Percentiles rank a stretch among this genome's conserved stretches.
Conservation (phyloP, 2,329 filamentous ascomycete genomes). For the Ceratocystiopsis sp. region DNA sequence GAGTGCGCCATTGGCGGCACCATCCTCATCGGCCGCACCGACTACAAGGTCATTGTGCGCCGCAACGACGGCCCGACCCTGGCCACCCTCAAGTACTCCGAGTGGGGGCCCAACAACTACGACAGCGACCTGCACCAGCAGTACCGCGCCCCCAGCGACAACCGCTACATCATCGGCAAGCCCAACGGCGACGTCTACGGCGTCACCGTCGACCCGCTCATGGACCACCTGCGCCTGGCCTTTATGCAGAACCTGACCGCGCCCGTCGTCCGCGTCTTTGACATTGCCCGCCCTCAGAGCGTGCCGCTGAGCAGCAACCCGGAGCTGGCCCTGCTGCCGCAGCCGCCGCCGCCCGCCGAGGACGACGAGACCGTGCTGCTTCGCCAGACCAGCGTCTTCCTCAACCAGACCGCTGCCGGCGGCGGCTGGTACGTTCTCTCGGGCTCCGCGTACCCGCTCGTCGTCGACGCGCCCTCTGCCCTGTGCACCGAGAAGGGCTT, state of each 20-base stretch:
- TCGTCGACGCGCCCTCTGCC: conserved; percentile 25
- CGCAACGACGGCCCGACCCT: conserved; percentile 58
- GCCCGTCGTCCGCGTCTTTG: conserved; percentile 77
- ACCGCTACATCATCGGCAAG: conserved; percentile 73
- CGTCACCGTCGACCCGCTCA: conserved; percentile 43
- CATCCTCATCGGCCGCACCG: conserved; percentile 67
- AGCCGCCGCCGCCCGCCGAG: conserved; percentile 50
- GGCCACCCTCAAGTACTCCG: conserved; percentile 79
- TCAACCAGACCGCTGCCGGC: conserved; percentile 73
- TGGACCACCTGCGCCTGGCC: conserved; percentile 29
- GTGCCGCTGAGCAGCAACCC: conserved; percentile 46
- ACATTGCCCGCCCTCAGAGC: conserved; percentile 60
- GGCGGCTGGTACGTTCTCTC: conserved; percentile 93
- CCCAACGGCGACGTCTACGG: conserved; percentile 75
- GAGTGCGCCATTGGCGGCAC: conserved; percentile 70
- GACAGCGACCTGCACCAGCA: conserved; percentile 77
- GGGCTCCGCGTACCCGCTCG: conserved; percentile 68
- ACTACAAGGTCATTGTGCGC: conserved; percentile 80
- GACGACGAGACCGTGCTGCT: conserved; percentile 32
- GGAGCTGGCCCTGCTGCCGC: conserved; percentile 69
- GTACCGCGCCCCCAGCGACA: conserved; percentile 64
- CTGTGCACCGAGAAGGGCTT: conserved; percentile 9
- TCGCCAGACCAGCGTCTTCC: conserved; percentile 52
- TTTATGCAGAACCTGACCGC: conserved; percentile 55
- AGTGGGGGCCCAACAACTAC: conserved; percentile 86